Evolutionary conservation across 1,284 basidiomycete species (phyloP), one percentile per base, ranked within the genome.

Genomic region (Meira miltonrushii): DNA sequence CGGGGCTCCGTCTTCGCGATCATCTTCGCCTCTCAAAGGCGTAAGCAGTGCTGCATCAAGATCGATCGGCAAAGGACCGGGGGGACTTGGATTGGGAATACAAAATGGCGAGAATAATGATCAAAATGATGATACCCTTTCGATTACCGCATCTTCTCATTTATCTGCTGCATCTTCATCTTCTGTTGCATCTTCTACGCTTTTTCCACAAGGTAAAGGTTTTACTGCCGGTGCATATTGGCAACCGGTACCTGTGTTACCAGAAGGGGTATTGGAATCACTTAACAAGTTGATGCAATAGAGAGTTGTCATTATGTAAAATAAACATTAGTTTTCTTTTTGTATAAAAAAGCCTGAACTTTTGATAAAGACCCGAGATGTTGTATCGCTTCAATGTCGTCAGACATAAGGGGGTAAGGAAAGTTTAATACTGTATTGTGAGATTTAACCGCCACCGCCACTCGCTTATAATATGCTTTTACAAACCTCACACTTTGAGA

Each of bases 181-280:
- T 33, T 13, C 23, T 13, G 39, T 33, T 21, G 38, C 37, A 12
- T 55, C 40, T 9, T 66, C 59, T 44, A 43, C 58, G 10, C 60
- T 74, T 15, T 74, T 68, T 48, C 66, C 72, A 4, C 60, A 57
- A 38, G 72, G 72, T 8, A 65, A 69, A 47, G 72, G 72, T 0
- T 62, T 74, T 39, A 61, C 64, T 0, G 70, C 71, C 0, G 72
- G 72, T 0, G 65, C 62, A 1, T 65, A 60, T 39, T 72, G 70
- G 72, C 59, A 62, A 13, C 72, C 72, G 12, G 70, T 72, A 0
- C 72, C 72, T 0, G 21, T 74, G 6, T 47, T 74, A 5, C 60
- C 67, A 5, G 72, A 74, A 11, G 67, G 63, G 1, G 54, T 66
- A 54, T 55, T 74, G 11, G 69, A 69, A 7, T 17, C 40, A 19